phyloP scores from a whole-genome alignment of 192 early-diverging fungal species.

The Spizellomyces punctatus region DNA sequence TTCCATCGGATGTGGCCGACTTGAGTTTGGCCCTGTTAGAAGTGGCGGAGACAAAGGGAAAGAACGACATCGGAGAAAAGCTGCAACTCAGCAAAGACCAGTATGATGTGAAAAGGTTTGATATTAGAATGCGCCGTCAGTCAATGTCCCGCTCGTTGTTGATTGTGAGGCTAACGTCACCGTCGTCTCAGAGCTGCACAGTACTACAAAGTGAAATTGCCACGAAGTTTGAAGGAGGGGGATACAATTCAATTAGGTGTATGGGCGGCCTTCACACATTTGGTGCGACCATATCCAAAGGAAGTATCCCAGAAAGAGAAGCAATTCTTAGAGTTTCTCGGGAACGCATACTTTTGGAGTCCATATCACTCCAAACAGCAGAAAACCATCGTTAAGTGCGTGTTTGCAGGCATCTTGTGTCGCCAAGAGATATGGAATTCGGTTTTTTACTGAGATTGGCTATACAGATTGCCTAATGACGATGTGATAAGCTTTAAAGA shows the following conservation, averaged over 20 bases:
- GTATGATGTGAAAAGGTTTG: constrained; percentile 21
- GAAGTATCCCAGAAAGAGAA: constrained; percentile 62
- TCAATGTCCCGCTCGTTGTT: no score
- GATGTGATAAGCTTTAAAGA: constrained; percentile 32
- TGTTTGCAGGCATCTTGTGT: not conserved
- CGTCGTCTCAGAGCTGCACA: not conserved
- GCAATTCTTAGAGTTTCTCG: constrained; percentile 67
- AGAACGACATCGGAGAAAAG: constrained; percentile 21
- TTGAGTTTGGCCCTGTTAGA: constrained; percentile 32
- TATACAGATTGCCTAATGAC: constrained; percentile 34
- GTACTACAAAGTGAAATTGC: constrained; percentile 30
- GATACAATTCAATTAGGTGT: constrained; percentile 33
- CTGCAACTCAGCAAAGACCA: constrained; percentile 9
- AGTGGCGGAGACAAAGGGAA: constrained; percentile 46
- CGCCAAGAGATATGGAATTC: not conserved
- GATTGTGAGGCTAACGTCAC: no score
- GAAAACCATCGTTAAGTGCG: constrained; percentile 80
- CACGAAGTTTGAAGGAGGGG: constrained; percentile 25
- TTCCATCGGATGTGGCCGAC: constrained; percentile 20
- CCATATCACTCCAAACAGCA: constrained; percentile 72
- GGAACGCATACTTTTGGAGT: constrained; percentile 62
- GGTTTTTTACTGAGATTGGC: not conserved
- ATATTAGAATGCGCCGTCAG: not conserved
- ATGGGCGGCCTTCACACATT: constrained; percentile 35
- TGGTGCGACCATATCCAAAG: constrained; percentile 43